phyloP scores from a whole-genome alignment of 164 flowering plant genomes.

The Litsea cubeba region DNA sequence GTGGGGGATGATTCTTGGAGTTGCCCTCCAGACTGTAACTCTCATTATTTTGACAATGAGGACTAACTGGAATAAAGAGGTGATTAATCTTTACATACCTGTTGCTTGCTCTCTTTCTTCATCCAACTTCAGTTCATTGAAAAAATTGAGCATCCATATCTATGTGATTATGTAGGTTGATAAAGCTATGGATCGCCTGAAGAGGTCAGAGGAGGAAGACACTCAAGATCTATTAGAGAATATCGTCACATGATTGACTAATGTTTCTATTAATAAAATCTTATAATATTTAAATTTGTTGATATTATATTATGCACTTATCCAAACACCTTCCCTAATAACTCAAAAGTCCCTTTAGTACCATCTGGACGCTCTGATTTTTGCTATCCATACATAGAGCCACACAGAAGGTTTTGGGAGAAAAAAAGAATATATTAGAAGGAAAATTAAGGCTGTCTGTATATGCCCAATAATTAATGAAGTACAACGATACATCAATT shows the following conservation, averaged over 20 bases:
- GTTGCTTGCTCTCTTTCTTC: not conserved
- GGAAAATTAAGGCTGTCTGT: too few relatives aligned
- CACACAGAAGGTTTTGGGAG: too few relatives aligned
- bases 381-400: too few relatives aligned
- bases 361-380: too few relatives aligned
- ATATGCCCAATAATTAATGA: too few relatives aligned
- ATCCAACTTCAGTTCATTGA: not conserved
- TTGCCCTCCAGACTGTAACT: conserved; percentile 48
- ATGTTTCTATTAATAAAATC: too few relatives aligned
- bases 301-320: too few relatives aligned
- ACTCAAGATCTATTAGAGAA: not conserved
- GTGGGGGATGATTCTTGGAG: conserved; percentile 78
- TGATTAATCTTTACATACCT: conserved; percentile 9
- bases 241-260: not conserved
- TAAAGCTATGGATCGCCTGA: conserved; percentile 42
- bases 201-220: conserved; percentile 36
- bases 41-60: conserved; percentile 52
- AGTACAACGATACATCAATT: too few relatives aligned
- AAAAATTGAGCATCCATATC: not conserved
- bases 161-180: conserved; percentile 31
- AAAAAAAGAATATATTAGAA: too few relatives aligned
- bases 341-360: not conserved
- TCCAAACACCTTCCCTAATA: too few relatives aligned
- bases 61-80: conserved; percentile 70
- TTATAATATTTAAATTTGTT: too few relatives aligned